Conservation (phyloP, 202 grass and related monocot genomes). For the Brachypodium distachyon region DNA sequence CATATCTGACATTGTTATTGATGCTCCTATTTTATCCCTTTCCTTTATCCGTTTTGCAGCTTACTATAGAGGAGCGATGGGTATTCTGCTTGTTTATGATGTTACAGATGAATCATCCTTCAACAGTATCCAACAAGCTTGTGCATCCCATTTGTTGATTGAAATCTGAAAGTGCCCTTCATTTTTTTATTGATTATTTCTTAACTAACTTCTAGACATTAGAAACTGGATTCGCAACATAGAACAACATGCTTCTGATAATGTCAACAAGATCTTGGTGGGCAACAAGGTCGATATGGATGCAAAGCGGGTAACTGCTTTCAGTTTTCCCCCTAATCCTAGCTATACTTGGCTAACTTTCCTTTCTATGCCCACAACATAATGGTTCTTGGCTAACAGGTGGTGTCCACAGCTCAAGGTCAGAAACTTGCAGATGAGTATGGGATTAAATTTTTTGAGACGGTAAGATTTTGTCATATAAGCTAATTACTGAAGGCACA, state of each 20-base stretch:
- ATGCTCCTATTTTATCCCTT: neutral
- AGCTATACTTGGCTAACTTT: neutral
- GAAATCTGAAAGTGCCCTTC: neutral
- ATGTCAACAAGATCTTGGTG: conserved; percentile 89
- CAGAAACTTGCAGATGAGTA: conserved; percentile 67
- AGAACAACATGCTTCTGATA: conserved; percentile 90
- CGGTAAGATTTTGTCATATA: conserved; percentile 23
- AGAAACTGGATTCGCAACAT: conserved; percentile 96
- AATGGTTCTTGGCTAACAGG: conserved; percentile 10
- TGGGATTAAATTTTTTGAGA: conserved; percentile 66
- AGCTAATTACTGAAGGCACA: neutral
- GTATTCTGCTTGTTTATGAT: conserved; percentile 92
- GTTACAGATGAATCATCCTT: conserved; percentile 90
- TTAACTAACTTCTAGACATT: conserved; percentile 64
- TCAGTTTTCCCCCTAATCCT: neutral
- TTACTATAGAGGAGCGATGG: conserved; percentile 95
- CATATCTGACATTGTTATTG: neutral
- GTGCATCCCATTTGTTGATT: conserved; percentile 1
- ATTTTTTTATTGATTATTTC: neutral
- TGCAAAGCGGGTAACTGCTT: conserved; percentile 57
- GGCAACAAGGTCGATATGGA: conserved; percentile 98
- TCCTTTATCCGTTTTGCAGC: conserved; percentile 25
- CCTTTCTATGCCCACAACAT: neutral
- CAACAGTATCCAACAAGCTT: conserved; percentile 59
- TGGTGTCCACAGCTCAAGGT: conserved; percentile 53